These are phyloP conservation scores for Pestalotiopsis sp. DNA, from an alignment of 2,329 filamentous ascomycete species.

Conservation along the genomic window DNA sequence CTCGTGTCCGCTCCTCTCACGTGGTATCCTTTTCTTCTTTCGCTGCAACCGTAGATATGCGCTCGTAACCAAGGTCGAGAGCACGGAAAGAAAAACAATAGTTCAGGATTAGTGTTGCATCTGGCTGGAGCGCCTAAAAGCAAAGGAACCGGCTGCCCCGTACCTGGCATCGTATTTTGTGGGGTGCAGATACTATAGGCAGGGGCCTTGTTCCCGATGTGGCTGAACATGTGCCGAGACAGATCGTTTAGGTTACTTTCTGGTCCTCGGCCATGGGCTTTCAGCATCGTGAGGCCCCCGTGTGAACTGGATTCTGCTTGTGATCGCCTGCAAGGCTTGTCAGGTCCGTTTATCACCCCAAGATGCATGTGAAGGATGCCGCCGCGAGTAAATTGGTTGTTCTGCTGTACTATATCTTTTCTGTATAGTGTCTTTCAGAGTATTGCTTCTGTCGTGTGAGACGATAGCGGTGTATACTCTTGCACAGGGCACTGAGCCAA, in stretches of 20 bases:
- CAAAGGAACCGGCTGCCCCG: constrained; percentile 8
- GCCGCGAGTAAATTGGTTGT: too few species aligned
- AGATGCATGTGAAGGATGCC: too few species aligned
- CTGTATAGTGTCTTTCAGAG: not conserved
- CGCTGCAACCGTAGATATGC: not conserved
- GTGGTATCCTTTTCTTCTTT: not conserved
- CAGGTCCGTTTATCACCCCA: too few species aligned
- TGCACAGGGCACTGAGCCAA: constrained; percentile 8
- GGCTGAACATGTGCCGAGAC: not conserved
- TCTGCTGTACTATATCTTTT: too few species aligned
- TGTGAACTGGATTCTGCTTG: too few species aligned
- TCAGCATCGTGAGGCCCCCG: too few species aligned
- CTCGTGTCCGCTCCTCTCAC: not conserved
- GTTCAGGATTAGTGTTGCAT: not conserved
- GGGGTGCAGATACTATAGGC: constrained; percentile 3
- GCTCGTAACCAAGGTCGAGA: not conserved
- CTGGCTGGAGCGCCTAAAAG: constrained; percentile 1
- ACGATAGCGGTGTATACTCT: not conserved
- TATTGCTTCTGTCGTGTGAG: not conserved
- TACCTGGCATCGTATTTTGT: not conserved
- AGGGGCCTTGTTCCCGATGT: not conserved
- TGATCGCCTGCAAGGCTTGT: too few species aligned
- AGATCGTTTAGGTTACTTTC: not conserved
- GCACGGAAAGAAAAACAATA: not conserved
- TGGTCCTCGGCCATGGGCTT: too few species aligned